phyloP scores from a whole-genome alignment of 805 yeast genomes.

The Myxozyma neglecta region DNA sequence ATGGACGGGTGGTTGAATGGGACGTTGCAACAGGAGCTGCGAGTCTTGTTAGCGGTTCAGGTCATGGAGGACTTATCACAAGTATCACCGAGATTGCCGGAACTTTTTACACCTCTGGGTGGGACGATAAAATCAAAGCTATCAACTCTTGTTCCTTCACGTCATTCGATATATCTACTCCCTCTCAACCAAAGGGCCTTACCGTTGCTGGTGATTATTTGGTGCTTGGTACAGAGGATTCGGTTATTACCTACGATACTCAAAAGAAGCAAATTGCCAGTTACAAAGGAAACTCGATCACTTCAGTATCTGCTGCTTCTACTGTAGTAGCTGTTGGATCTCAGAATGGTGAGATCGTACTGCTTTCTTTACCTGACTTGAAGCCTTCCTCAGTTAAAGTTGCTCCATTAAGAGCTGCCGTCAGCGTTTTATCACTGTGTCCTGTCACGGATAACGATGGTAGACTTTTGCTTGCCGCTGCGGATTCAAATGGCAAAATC shows the following conservation, averaged over 20 bases:
- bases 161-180: slow-evolving; percentile 42
- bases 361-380: slow-evolving; percentile 42
- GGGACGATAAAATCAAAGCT: slow-evolving; percentile 79
- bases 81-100: slow-evolving; percentile 47
- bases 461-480: slow-evolving; percentile 64
- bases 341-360: slow-evolving; percentile 17
- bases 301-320: slow-evolving; percentile 20
- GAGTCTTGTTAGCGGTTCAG: slow-evolving; percentile 42
- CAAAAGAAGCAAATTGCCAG: not conserved
- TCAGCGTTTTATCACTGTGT: slow-evolving; percentile 43
- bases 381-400: slow-evolving; percentile 30
- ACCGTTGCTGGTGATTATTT: slow-evolving; percentile 42
- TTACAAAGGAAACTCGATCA: slow-evolving; percentile 10
- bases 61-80: slow-evolving; percentile 68
- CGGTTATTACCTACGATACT: slow-evolving; percentile 5
- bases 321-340: slow-evolving; percentile 28
- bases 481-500: slow-evolving; percentile 85
- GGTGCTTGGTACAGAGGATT: slow-evolving; percentile 48
- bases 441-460: slow-evolving; percentile 17
- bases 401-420: slow-evolving; percentile 58
- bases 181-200: slow-evolving; percentile 54
- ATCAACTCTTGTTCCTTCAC: slow-evolving; percentile 39
- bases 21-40: slow-evolving; percentile 43
- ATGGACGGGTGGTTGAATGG: slow-evolving; percentile 75
- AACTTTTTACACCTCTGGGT: slow-evolving; percentile 60